Evolutionary conservation across 1,284 basidiomycete genomes (phyloP).

Genomic region (Salmacisia buchloeana): DNA sequence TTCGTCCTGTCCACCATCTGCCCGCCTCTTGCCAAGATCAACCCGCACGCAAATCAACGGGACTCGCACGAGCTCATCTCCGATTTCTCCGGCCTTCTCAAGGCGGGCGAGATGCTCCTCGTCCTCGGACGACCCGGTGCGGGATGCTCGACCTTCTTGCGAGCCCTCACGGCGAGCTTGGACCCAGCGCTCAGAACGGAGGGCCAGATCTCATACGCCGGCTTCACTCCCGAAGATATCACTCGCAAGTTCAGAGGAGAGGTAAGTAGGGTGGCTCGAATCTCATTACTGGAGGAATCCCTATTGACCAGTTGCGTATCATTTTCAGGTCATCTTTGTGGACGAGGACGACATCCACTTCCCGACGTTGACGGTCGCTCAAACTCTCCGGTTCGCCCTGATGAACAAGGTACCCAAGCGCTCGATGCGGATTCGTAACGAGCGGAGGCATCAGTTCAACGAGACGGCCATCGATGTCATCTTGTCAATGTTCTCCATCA

Average conservation of each 20-base stretch:
- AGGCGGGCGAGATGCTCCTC: conserved; percentile 40
- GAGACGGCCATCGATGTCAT: conserved; percentile 30
- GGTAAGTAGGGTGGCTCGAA: conserved; percentile 16
- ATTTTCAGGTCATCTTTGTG: conserved; percentile 11
- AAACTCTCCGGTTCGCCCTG: conserved; percentile 32
- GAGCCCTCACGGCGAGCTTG: conserved; percentile 28
- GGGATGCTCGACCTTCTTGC: conserved; percentile 33
- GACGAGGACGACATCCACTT: conserved; percentile 39
- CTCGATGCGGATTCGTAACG: conserved; percentile 19
- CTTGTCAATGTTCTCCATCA: conserved; percentile 45
- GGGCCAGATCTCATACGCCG: conserved; percentile 37
- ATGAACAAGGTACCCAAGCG: conserved; percentile 32
- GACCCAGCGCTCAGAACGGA: neutral
- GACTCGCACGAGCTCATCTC: conserved; percentile 18
- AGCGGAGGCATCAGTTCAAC: conserved; percentile 29
- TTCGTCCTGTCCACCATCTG: conserved; percentile 26
- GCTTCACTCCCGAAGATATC: conserved; percentile 25
- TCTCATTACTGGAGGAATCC: neutral
- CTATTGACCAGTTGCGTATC: neutral
- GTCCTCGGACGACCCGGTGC: conserved; percentile 40
- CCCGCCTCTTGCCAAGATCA: conserved; percentile 20
- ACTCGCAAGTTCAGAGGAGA: conserved; percentile 31
- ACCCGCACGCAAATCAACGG: conserved; percentile 14
- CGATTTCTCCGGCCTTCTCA: conserved; percentile 27
- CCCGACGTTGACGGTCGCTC: conserved; percentile 36